A percentile compares a stretch with the other conserved stretches of the same genome.
Evolutionary conservation across 2,329 filamentous ascomycete genomes (phyloP).

Genomic region (Microdochium nivale): DNA sequence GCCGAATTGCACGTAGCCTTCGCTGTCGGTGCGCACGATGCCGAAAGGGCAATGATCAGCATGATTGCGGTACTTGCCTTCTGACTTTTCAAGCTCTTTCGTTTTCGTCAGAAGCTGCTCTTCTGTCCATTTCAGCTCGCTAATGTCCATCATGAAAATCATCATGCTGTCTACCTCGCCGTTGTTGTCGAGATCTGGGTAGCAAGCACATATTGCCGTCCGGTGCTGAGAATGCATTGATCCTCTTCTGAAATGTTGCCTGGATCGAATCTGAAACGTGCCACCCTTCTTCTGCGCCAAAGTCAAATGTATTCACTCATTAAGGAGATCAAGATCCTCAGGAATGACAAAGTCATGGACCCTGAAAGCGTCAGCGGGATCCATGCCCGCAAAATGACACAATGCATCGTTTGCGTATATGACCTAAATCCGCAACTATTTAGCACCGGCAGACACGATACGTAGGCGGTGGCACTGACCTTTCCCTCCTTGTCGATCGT

Average conservation of each 20-base stretch:
- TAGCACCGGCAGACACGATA: neutral
- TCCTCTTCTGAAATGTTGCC: conserved; percentile 13
- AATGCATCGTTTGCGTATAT: conserved; percentile 17
- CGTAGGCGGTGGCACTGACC: conserved; percentile 1
- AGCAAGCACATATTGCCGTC: conserved; percentile 16
- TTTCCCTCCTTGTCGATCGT: conserved; percentile 11
- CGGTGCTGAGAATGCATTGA: conserved; percentile 13
- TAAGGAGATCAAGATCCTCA: conserved; percentile 12
- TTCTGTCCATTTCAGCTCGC: conserved; percentile 17
- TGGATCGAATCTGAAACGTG: conserved; percentile 15
- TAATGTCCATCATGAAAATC: conserved; percentile 17
- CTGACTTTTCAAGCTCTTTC: conserved; percentile 14
- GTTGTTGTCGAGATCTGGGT: conserved; percentile 12
- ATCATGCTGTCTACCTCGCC: conserved; percentile 15
- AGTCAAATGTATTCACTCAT: conserved; percentile 12
- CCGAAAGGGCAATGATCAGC: conserved; percentile 17
- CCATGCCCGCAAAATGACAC: conserved; percentile 13
- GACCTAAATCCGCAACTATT: conserved; percentile 6
- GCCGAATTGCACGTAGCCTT: conserved; percentile 14
- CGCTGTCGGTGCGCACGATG: conserved; percentile 14
- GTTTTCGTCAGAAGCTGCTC: conserved; percentile 14
- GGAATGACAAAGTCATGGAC: conserved; percentile 6
- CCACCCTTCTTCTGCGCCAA: conserved; percentile 12
- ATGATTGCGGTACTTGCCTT: conserved; percentile 14
- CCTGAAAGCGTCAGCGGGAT: conserved; percentile 3